Evolutionary conservation across 495 filamentous ascomycete genomes (phyloP).

Genomic region (Talaromyces nanjingensis): DNA sequence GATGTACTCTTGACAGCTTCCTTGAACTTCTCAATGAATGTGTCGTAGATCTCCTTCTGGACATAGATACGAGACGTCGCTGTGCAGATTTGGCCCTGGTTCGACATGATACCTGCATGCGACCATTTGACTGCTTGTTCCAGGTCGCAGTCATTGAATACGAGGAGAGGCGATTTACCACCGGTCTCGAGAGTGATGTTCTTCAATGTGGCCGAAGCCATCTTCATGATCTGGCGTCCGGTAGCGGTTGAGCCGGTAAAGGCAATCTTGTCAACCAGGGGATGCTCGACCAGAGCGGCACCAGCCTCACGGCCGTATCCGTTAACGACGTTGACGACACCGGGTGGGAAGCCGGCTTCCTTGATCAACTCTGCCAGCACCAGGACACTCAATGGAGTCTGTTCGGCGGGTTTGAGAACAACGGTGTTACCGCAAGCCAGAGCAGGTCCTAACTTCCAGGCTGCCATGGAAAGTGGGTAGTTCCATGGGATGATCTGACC

Average conservation of each 20-base stretch:
- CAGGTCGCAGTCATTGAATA: constrained; percentile 82
- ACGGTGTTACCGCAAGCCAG: constrained; percentile 84
- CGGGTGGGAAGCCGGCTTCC: constrained; percentile 88
- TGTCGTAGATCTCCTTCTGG: constrained; percentile 67
- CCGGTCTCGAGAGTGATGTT: constrained; percentile 94
- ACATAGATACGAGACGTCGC: constrained; percentile 77
- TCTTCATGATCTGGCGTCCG: constrained; percentile 88
- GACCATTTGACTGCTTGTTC: constrained; percentile 77
- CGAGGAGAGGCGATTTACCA: constrained; percentile 78
- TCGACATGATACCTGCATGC: constrained; percentile 66
- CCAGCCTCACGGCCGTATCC: constrained; percentile 74
- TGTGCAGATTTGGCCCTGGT: constrained; percentile 88
- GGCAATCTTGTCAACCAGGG: constrained; percentile 79
- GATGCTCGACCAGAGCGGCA: constrained; percentile 70
- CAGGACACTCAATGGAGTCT: constrained; percentile 81
- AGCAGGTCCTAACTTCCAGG: constrained; percentile 92
- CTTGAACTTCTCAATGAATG: constrained; percentile 67
- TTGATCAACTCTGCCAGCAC: constrained; percentile 74
- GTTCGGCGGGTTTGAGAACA: constrained; percentile 88
- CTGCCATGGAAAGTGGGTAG: constrained; percentile 81
- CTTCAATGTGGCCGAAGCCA: constrained; percentile 78
- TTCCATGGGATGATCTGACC: constrained; percentile 93
- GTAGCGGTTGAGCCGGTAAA: constrained; percentile 86
- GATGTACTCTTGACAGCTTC: constrained; percentile 56
- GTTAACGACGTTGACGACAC: constrained; percentile 85